Evolutionary conservation across 192 early-diverging fungal genomes (phyloP), one percentile per base, ranked within the genome.

Genomic region (Backusella liffmaniae): DNA sequence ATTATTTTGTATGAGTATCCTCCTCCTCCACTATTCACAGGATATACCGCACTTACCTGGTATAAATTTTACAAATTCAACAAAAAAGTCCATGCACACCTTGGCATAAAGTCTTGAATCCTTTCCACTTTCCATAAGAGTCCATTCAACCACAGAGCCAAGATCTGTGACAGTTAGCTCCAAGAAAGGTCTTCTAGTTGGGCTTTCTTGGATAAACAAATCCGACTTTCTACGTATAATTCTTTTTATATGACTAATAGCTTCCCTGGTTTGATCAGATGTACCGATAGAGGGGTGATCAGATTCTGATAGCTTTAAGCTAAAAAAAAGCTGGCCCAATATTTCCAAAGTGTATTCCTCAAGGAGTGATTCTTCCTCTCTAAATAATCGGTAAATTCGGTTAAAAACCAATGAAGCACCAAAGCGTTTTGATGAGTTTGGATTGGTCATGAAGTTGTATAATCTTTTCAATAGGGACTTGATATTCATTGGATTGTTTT

Each of bases 331-430:
- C 77, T 91, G 80, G 76, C 91, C 91, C 6, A 94, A 67, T 1
- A 94, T 74, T 73, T 94, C 91, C 73, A 95, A 80, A 0, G 90
- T 84, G 71, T 89, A 94, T 21, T 90, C 85, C 67, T 92, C 84
- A 29, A 95, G 84, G 9, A 94, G 70, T 7, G 85, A 36, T 1
- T 77, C 79, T 70, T 94, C 89, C 76, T 93, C 94, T 23, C 92
- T 86, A 67, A 91, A 90, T 16, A 86, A 53, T 23, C 86, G 82
- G 73, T 95, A 95, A 32, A 95, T 90, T 9, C 86, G 73, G 76
- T 92, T 93, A 67, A 95, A 87, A 18, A 88, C 87, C 13, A 94
- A 67, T 4, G 93, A 77, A 1, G 92, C 91, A 1, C 91, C 92
- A 26, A 93, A 77, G 7, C 94, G 82, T 41, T 94, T 95, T 30